These are phyloP conservation scores for Echeveria elegans DNA, from an alignment of 164 flowering plant species.

Conservation along the genomic window DNA sequence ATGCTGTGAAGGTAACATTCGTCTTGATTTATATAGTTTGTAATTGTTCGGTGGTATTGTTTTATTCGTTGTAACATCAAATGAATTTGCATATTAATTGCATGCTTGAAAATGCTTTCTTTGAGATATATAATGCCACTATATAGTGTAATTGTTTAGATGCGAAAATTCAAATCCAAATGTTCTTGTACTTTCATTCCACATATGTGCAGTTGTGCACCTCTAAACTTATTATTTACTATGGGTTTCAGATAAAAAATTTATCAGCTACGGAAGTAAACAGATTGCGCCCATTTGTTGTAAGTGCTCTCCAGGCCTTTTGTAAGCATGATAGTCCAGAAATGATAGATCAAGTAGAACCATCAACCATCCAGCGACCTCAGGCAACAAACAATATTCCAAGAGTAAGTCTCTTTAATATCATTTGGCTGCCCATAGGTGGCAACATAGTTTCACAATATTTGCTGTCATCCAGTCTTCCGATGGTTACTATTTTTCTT, in stretches of 20 bases:
- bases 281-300: slow-evolving; percentile 76
- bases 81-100: neutral
- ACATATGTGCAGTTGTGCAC: neutral
- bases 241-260: slow-evolving; percentile 52
- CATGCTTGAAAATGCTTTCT: neutral
- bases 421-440: neutral
- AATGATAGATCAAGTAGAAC: slow-evolving; percentile 43
- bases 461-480: neutral
- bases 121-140: neutral
- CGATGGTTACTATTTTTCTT: neutral
- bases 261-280: slow-evolving; percentile 95
- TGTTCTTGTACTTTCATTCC: neutral
- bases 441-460: too few species aligned
- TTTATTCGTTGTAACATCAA: neutral
- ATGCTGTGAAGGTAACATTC: slow-evolving; percentile 66
- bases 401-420: slow-evolving; percentile 36
- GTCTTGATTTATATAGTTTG: neutral
- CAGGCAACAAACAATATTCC: slow-evolving; percentile 43
- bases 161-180: neutral
- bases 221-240: neutral
- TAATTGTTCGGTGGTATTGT: neutral
- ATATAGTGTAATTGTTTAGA: neutral
- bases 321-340: slow-evolving; percentile 79
- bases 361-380: slow-evolving; percentile 27
- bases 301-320: slow-evolving; percentile 72